Base-by-base conservation (phyloP, 2,329 filamentous ascomycete genomes). In the Clonostachys rosea region DNA sequence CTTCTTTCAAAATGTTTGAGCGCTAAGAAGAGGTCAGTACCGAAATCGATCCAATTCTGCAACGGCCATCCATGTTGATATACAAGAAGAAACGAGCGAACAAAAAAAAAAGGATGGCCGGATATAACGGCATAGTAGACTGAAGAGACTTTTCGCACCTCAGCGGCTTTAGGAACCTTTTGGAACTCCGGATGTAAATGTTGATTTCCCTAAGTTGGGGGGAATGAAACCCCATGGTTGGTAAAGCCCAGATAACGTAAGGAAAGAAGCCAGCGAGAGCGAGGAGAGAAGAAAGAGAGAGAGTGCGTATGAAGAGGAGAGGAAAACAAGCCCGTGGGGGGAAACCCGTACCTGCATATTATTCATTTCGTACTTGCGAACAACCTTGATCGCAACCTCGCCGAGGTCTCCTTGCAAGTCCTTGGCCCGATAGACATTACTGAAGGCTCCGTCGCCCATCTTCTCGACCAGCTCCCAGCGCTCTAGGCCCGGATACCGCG, bases 391-490 rank as follows among this genome's bases (percentile, higher is more conserved):
- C 57, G 92, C 94, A 34, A 94, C 91, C 64, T 97, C 86, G 55
- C 81, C 83, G 52, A 81, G 79, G 52, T 84, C 75, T 39, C 88
- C 87, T 6, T 83, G 78, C 42, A 71, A 65, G 65, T 99, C 94
- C 56, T 78, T 81, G 36, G 94, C 94, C 37, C 89, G 85, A 69
- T 97, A 99, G 54, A 99, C 94, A 61, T 97, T 97, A 75, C 92
- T 97, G 77, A 99, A 99, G 50, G 94, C 94, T 51, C 94, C 94
- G 57, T 97, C 94, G 54, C 94, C 94, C 92, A 99, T 99, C 79
- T 97, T 97, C 70, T 96, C 91, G 45, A 94, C 49, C 34, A 96
- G 74, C 46, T 86, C 82, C 86, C 89, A 99, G 60, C 91, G 61
- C 45, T 70, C 68, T 9, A 70, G 58, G 33, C 68, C 68, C 3